Conservation (phyloP, 2,329 filamentous ascomycete genomes). For the Cephalotrichum gorgonifer region DNA sequence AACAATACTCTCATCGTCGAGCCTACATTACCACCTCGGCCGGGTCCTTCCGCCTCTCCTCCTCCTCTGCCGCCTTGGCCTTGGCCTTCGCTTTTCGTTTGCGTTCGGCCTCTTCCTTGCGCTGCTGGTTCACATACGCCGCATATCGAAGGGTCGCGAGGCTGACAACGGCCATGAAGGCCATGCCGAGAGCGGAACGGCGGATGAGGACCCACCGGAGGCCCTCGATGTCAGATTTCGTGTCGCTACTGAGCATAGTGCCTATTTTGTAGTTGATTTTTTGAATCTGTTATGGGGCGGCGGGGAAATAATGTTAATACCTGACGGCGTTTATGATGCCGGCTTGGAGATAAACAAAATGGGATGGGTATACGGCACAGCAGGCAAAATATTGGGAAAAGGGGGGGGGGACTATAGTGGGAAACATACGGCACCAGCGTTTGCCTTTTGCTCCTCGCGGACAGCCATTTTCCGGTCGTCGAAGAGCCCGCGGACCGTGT, state of each 20-base stretch:
- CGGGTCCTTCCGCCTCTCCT: conserved; percentile 23
- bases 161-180: conserved; percentile 55
- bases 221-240: conserved; percentile 83
- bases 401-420: background rate
- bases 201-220: conserved; percentile 75
- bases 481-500: conserved; percentile 91
- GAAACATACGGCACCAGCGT: conserved; percentile 62
- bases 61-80: conserved; percentile 24
- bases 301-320: conserved; percentile 5
- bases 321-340: background rate
- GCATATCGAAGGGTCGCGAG: conserved; percentile 49
- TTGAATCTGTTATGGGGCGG: conserved; percentile 52
- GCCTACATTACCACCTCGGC: background rate
- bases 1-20: background rate
- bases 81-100: conserved; percentile 19
- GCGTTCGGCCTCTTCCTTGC: conserved; percentile 33
- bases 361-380: background rate
- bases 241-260: conserved; percentile 78
- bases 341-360: background rate
- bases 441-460: conserved; percentile 72
- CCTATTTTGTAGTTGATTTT: conserved; percentile 96
- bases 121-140: conserved; percentile 42
- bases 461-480: conserved; percentile 93
- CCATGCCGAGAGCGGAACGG: conserved; percentile 51
- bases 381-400: background rate